Base-by-base conservation (phyloP, 768 basidiomycete species). In the Termitomyces sp. region DNA sequence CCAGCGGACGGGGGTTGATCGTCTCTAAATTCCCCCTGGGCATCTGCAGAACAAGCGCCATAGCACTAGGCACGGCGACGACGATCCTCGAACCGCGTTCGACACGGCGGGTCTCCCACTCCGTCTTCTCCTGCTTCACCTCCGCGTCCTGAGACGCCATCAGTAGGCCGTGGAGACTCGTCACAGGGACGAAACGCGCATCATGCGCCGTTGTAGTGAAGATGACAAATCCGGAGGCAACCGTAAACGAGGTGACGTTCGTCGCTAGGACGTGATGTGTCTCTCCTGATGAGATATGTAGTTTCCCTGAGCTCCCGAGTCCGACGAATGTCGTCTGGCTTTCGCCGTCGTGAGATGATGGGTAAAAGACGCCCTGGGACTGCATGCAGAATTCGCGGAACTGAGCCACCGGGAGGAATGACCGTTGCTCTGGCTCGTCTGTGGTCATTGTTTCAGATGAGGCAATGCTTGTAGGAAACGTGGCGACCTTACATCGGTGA, bases 11-110 rank as follows among this genome's bases (percentile, higher is more conserved):
- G 3, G 97, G 97, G 66, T 89, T 93, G 55, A 99, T 87, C 1
- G 94, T 98, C 75, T 99, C 97, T 60, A 99, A 68, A 72, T 98
- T 98, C 1, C 97, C 97, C 63, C 97, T 77, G 0, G 96, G 97
- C 96, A 98, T 98, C 73, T 99, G 97, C 11, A 99, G 75, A 0
- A 98, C 91, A 36, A 99, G 72, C 65, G 82, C 87, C 92, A 95
- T 98, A 8, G 85, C 75, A 59, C 88, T 93, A 0, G 95, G 89
- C 0, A 97, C 88, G 13, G 88, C 90, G 0, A 88, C 85, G 4
- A 98, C 94, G 36, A 98, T 95, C 59, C 88, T 76, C 7, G 92
- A 88, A 4, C 97, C 97, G 33, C 97, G 77, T 72, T 99, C 97
- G 1, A 98, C 83, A 20, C 91, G 82, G 42, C 96, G 81, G 12